phyloP scores from a whole-genome alignment of 164 flowering plant species.

The Stephania yunnanensis region DNA sequence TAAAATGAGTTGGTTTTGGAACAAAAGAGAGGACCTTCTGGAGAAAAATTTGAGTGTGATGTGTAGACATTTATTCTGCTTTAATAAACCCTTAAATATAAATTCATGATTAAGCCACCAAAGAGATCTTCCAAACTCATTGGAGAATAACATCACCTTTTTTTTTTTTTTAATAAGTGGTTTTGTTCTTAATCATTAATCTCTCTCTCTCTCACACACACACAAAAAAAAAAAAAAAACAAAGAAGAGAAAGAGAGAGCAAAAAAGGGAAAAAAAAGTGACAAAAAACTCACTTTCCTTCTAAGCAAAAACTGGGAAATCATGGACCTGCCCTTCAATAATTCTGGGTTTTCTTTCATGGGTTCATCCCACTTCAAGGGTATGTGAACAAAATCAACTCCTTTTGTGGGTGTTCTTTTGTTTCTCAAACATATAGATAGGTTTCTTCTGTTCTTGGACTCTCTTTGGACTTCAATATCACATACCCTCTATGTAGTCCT shows the following conservation, averaged over 20 bases:
- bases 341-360: slow-evolving; percentile 10
- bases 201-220: too few species aligned
- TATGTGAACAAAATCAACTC: slow-evolving; percentile 5
- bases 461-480: not conserved
- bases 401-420: slow-evolving; percentile 2
- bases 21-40: not conserved
- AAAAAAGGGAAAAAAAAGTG: slow-evolving; percentile 4
- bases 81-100: slow-evolving; percentile 4
- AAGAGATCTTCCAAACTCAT: slow-evolving; percentile 58
- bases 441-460: not conserved
- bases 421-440: not conserved
- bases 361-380: not conserved
- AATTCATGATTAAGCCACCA: slow-evolving; percentile 18
- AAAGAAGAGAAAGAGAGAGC: slow-evolving; percentile 2
- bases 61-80: slow-evolving; percentile 14
- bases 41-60: slow-evolving; percentile 4
- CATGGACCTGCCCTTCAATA: slow-evolving; percentile 13
- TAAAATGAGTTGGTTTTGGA: not conserved
- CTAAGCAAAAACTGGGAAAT: slow-evolving; percentile 14
- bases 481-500: not conserved
- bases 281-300: slow-evolving; percentile 16
- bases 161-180: slow-evolving; percentile 7
- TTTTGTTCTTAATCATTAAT: not conserved
- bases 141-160: slow-evolving; percentile 29
- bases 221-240: not conserved